Evolutionary conservation across 2,329 filamentous ascomycete genomes (phyloP), one percentile per base, ranked within the genome.

Genomic region (Botryosphaeria dothidea): DNA sequence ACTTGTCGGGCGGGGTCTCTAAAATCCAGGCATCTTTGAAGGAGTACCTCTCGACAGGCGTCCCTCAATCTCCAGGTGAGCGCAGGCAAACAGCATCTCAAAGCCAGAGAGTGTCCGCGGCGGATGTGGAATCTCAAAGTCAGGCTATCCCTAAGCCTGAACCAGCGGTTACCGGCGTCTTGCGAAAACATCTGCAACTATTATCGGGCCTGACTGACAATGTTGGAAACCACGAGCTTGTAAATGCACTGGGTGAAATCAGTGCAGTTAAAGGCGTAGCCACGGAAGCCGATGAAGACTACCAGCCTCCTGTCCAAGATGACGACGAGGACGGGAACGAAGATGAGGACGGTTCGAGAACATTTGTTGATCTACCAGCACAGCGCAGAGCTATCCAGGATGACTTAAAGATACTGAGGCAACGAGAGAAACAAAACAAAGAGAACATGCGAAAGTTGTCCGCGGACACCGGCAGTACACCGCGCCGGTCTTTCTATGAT

Each of bases 1-100:
- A 73, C 9, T 57, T 69, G 2, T 77, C 80, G 65, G 83, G 82
- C 2, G 81, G 82, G n/a, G 68, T 81, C 13, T 70, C 76, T 13
- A 70, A 66, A n/a, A 79, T 84, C 13, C 21, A 51, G 17, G n/a
- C 29, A n/a, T 46, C 41, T 43, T 25, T 58, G 25, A 46, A 41
- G n/a, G 41, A 51, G 4, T 29, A 65, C 15, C 15, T 51, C 7
- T 25, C 31, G 15, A 45, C 27, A 23, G 9, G 11, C 7, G 25
- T 13, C 1, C n/a, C 9, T 1, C 17, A 46, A 17, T 17, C 38
- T 56, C 62, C 75, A 11, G 66, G 70, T 19, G 67, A 68, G 36
- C 67, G 82, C 61, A 71, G 70, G 58, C 61, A 66, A 23, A 69
- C 69, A n/a, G 65, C 69, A 7, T 66, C 72, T 29, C 67, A 67